Percentiles rank a stretch among this genome's conserved stretches.
Evolutionary conservation across 306 rosid genomes (phyloP).

Genomic region (Fragaria vesca): DNA sequence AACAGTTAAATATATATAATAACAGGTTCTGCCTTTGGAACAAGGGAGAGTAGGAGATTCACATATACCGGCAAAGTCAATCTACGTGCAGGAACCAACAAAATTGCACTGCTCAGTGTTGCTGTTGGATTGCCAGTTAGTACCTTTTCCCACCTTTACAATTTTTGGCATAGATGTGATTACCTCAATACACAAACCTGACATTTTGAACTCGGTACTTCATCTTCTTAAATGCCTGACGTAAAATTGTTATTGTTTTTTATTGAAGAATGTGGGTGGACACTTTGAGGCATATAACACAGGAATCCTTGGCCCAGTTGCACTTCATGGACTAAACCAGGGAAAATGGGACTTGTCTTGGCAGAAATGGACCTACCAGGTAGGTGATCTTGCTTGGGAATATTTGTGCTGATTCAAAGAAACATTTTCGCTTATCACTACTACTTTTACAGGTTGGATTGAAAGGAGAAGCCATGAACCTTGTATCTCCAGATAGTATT

Average conservation of each 20-base stretch:
- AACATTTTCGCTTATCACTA: slow-evolving; percentile 17
- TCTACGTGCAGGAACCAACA: slow-evolving; percentile 81
- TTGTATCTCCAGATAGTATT: slow-evolving; percentile 64
- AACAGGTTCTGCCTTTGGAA: slow-evolving; percentile 90
- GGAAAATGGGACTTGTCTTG: slow-evolving; percentile 93
- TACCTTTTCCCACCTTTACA: slow-evolving; percentile 24
- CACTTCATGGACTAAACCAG: slow-evolving; percentile 83
- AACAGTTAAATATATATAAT: slow-evolving; percentile 15
- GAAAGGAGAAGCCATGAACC: slow-evolving; percentile 96
- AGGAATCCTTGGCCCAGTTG: slow-evolving; percentile 98
- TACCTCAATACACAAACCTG: neutral
- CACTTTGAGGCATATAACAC: slow-evolving; percentile 94
- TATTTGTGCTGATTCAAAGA: slow-evolving; percentile 12
- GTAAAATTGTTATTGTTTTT: slow-evolving; percentile 9
- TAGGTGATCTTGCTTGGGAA: slow-evolving; percentile 30
- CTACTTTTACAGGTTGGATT: slow-evolving; percentile 68
- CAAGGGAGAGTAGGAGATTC: slow-evolving; percentile 82
- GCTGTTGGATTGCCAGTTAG: slow-evolving; percentile 96
- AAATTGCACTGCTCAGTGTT: slow-evolving; percentile 83
- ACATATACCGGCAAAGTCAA: slow-evolving; percentile 71
- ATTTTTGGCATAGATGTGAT: slow-evolving; percentile 5
- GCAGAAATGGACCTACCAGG: slow-evolving; percentile 99
- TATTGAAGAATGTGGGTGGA: slow-evolving; percentile 84
- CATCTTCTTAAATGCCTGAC: slow-evolving; percentile 10
- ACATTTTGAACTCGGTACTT: neutral